Evolutionary conservation across 1,284 basidiomycete species (phyloP).

Genomic region (Trametes pubescens): DNA sequence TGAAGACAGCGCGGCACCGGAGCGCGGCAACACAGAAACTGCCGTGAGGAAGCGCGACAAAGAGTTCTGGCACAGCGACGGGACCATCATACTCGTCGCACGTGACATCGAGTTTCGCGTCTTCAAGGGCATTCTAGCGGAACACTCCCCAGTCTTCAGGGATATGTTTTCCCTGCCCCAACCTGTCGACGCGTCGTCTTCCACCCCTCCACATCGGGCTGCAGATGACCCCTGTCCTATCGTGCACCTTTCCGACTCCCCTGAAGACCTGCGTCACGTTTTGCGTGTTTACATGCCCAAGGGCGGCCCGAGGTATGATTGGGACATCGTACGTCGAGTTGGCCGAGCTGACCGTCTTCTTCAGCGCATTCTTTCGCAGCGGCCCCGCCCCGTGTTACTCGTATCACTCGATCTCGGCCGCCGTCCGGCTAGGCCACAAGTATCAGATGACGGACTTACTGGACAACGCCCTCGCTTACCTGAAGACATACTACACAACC

Average conservation of each 20-base stretch:
- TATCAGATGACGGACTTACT: neutral
- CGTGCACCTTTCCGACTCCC: constrained; percentile 5
- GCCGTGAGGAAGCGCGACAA: constrained; percentile 1
- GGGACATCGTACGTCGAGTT: neutral
- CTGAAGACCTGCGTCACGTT: constrained; percentile 17
- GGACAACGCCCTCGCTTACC: neutral
- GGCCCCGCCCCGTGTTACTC: neutral
- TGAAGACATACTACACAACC: neutral
- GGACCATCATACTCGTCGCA: constrained; percentile 21
- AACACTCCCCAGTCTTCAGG: constrained; percentile 20
- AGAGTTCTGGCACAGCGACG: constrained; percentile 27
- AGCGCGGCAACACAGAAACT: neutral
- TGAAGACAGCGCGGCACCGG: neutral
- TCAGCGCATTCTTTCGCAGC: constrained; percentile 1
- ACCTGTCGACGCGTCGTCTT: neutral
- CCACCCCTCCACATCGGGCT: neutral
- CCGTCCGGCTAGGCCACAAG: constrained; percentile 2
- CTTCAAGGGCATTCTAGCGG: constrained; percentile 21
- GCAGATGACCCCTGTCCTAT: constrained; percentile 9
- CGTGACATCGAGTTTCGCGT: constrained; percentile 21
- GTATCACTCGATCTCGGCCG: neutral
- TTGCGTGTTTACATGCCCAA: constrained; percentile 6
- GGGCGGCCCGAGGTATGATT: neutral
- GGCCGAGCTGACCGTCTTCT: neutral
- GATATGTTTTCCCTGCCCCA: constrained; percentile 22